Evolutionary conservation across 2,329 filamentous ascomycete species (phyloP).

Genomic region (Trichoderma simmonsii): DNA sequence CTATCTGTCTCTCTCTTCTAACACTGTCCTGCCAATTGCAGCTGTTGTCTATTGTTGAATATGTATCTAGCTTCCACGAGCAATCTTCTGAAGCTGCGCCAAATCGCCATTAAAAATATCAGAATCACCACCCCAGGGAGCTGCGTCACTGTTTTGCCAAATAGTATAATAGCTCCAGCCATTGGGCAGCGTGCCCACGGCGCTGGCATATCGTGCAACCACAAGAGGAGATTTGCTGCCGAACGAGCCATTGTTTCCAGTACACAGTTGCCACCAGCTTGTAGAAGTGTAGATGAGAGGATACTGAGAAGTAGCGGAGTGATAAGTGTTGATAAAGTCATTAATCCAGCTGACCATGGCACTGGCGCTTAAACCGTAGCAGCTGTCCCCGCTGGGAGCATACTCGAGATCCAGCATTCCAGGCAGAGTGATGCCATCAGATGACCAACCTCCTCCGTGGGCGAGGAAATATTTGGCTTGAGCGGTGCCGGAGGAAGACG

Average conservation of each 20-base stretch:
- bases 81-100: constrained; percentile 24
- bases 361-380: constrained; percentile 45
- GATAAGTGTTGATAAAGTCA: constrained; percentile 51
- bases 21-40: not conserved
- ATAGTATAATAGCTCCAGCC: constrained; percentile 53
- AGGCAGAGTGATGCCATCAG: constrained; percentile 52
- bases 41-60: not conserved
- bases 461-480: constrained; percentile 52
- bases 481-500: constrained; percentile 39
- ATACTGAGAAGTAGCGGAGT: constrained; percentile 43
- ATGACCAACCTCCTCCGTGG: constrained; percentile 53
- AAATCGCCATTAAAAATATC: constrained; percentile 26
- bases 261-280: constrained; percentile 54
- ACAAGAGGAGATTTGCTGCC: constrained; percentile 45
- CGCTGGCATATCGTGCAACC: constrained; percentile 43
- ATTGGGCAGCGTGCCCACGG: constrained; percentile 44
- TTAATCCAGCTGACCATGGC: constrained; percentile 52
- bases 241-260: constrained; percentile 48
- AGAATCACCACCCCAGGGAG: constrained; percentile 23
- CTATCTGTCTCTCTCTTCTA: not conserved
- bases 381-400: constrained; percentile 36
- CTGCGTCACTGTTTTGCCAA: constrained; percentile 34
- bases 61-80: constrained; percentile 11
- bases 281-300: constrained; percentile 53
- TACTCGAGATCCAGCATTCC: constrained; percentile 57